Conservation (phyloP, 495 filamentous ascomycete species). For the Neurospora sp. region DNA sequence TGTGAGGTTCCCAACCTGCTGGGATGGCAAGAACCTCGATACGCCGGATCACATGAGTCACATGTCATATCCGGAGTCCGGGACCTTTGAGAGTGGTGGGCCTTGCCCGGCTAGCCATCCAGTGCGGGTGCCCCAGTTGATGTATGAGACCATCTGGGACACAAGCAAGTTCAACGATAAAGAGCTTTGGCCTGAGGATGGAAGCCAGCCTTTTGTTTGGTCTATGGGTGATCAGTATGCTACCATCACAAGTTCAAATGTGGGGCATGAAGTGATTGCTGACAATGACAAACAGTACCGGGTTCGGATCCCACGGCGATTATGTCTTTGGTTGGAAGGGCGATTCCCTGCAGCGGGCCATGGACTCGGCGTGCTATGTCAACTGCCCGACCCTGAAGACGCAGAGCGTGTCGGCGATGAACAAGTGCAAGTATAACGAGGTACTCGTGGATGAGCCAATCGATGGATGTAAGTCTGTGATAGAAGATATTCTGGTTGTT, state of each 20-base stretch:
- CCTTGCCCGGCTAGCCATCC: constrained; percentile 26
- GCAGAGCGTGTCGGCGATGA: constrained; percentile 21
- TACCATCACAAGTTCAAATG: neutral
- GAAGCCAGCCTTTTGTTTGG: constrained; percentile 37
- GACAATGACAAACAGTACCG: constrained; percentile 11
- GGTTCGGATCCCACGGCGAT: constrained; percentile 27
- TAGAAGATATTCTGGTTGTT: neutral
- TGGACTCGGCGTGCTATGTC: constrained; percentile 29
- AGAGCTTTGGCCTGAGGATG: constrained; percentile 32
- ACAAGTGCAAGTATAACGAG: constrained; percentile 18
- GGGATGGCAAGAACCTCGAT: constrained; percentile 22
- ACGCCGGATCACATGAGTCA: constrained; percentile 24
- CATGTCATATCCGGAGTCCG: constrained; percentile 27
- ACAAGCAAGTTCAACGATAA: constrained; percentile 26
- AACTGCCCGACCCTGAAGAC: constrained; percentile 29
- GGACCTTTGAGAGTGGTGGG: constrained; percentile 27
- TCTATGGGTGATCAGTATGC: constrained; percentile 25
- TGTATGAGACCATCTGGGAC: constrained; percentile 29
- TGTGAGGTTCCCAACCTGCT: constrained; percentile 21
- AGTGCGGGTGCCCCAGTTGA: constrained; percentile 25
- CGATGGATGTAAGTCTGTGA: constrained; percentile 16
- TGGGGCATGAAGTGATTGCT: neutral
- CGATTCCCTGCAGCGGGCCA: constrained; percentile 26
- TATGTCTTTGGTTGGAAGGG: constrained; percentile 35
- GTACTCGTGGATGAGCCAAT: constrained; percentile 16